phyloP scores from a whole-genome alignment of 2,329 filamentous ascomycete genomes.

The Penicillium sp. region DNA sequence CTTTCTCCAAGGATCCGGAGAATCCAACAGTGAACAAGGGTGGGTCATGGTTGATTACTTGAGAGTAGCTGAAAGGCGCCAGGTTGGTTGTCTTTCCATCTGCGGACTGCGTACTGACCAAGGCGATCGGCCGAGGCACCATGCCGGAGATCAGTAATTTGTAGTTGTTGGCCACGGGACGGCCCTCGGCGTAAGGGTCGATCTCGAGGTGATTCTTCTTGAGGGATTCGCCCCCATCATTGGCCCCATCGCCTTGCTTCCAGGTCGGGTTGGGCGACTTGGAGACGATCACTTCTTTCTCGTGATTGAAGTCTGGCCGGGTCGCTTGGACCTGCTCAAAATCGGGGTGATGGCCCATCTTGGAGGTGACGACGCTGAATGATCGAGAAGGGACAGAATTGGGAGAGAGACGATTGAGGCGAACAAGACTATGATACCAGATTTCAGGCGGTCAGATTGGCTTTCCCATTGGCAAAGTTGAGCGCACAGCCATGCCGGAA shows the following conservation, averaged over 20 bases:
- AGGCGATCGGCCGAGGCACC: slow-evolving; percentile 72
- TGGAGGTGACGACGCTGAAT: slow-evolving; percentile 19
- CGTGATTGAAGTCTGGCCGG: slow-evolving; percentile 37
- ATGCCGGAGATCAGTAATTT: slow-evolving; percentile 82
- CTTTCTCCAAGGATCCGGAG: slow-evolving; percentile 49
- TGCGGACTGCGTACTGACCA: slow-evolving; percentile 52
- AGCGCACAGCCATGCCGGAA: too few relatives aligned
- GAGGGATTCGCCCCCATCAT: slow-evolving; percentile 43
- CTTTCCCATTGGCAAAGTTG: too few relatives aligned
- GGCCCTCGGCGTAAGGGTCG: slow-evolving; percentile 68
- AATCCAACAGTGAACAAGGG: slow-evolving; percentile 69
- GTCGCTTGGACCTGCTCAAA: slow-evolving; percentile 39
- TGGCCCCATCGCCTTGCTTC: slow-evolving; percentile 40
- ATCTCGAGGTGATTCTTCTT: slow-evolving; percentile 65
- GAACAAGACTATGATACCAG: not conserved
- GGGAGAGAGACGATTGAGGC: not conserved
- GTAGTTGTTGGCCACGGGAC: slow-evolving; percentile 71
- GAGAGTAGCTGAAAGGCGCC: slow-evolving; percentile 82
- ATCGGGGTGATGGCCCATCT: slow-evolving; percentile 22
- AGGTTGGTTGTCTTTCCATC: slow-evolving; percentile 68
- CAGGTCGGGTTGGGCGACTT: slow-evolving; percentile 40
- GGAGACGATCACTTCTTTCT: slow-evolving; percentile 30
- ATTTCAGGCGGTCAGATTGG: too few relatives aligned
- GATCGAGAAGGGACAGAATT: slow-evolving; percentile 1
- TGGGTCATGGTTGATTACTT: slow-evolving; percentile 77